Base-by-base conservation (phyloP, 805 yeast genomes). In the Cyberlindnera mrakii region DNA sequence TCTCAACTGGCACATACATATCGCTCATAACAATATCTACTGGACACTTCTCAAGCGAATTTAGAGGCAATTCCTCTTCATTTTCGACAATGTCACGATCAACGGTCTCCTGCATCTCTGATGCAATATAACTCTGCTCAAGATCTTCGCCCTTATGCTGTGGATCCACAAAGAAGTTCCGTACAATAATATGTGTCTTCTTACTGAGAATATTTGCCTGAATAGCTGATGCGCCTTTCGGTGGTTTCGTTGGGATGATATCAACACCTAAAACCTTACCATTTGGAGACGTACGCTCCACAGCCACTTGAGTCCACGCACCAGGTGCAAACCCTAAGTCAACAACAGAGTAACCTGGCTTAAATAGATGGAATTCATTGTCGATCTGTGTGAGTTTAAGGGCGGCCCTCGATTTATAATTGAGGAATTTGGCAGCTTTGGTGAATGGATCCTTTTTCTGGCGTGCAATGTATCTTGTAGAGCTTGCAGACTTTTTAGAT, bases 291-390 rank as follows among this genome's bases (percentile, higher is more conserved):
- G 79, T 71, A 43, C 74, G 60, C 41, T 75, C 76, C 8, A 74
- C 64, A 0, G 91, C 90, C 1, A 87, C 90, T 58, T 88, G 96
- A 8, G 91, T 77, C 96, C 96, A 88, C 3, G 96, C 89, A 0
- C 96, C 96, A 0, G 96, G 96, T 0, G 96, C 95, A 60, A 80
- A 89, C 0, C 96, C 96, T 37, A 93, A 66, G 65, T 93, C 99
- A 5, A 93, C 78, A 1, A 93, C 84, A 35, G 78, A 75, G 50
- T 66, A 71, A 0, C 78, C 70, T 3, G 70, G 70, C 33, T 64
- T 62, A 59, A 91, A 80, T 2, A 93, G 47, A 29, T 68, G 61
- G 63, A 70, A 85, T 53, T 75, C 78, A 14, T 77, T 68, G 58
- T 90, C 80, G 10, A 93, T 71, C 57, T 91, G 95, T 18, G 80